Evolutionary conservation across 352 stramenopile genomes (phyloP).

Genomic region (Pythium coloratum): DNA sequence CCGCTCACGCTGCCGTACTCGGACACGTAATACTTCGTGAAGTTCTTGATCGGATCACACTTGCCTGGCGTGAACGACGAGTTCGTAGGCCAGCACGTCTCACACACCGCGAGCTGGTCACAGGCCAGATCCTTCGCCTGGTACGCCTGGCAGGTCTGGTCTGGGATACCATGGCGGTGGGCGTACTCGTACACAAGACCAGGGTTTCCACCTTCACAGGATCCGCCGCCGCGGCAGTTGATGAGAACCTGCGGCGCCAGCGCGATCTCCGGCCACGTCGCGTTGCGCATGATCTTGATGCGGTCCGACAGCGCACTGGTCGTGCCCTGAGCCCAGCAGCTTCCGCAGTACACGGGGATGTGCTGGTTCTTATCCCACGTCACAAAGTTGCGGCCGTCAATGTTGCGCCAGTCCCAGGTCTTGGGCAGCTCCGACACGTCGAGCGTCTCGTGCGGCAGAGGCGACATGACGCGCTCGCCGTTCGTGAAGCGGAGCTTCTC

Average conservation of each 20-base stretch:
- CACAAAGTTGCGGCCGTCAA: slow-evolving; percentile 93
- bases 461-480: slow-evolving; percentile 70
- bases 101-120: slow-evolving; percentile 74
- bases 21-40: slow-evolving; percentile 88
- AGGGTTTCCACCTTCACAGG: slow-evolving; percentile 79
- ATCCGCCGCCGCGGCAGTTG: slow-evolving; percentile 81
- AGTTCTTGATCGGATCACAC: slow-evolving; percentile 85
- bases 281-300: slow-evolving; percentile 90
- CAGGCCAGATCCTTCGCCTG: slow-evolving; percentile 84
- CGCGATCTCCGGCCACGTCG: slow-evolving; percentile 80
- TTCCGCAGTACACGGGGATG: slow-evolving; percentile 94
- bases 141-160: slow-evolving; percentile 93
- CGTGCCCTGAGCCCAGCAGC: slow-evolving; percentile 91
- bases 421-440: slow-evolving; percentile 86
- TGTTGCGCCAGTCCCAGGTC: slow-evolving; percentile 93
- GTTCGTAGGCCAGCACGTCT: slow-evolving; percentile 89
- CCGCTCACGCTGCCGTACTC: slow-evolving; percentile 89
- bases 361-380: slow-evolving; percentile 99
- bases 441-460: slow-evolving; percentile 77
- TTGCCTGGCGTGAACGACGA: slow-evolving; percentile 81
- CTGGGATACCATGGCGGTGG: slow-evolving; percentile 87
- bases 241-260: slow-evolving; percentile 81
- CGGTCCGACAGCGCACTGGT: slow-evolving; percentile 89
- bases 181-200: slow-evolving; percentile 87
- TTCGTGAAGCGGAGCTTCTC: slow-evolving; percentile 63